Conservation (phyloP, 768 basidiomycete genomes). For the Amanita polypyramis region DNA sequence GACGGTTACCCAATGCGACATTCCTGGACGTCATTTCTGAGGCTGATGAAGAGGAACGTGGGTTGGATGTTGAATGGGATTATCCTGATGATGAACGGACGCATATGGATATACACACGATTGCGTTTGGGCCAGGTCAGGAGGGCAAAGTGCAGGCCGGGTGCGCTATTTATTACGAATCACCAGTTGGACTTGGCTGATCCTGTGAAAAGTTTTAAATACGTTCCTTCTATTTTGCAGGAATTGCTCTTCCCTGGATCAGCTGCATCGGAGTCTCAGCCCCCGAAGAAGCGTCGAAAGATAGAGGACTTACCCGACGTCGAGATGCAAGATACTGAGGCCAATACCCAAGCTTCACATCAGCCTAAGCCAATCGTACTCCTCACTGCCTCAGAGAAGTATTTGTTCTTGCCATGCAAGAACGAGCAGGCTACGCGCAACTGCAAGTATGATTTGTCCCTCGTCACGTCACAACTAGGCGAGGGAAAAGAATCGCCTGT, state of each 20-base stretch:
- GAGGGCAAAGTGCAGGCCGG: conserved; percentile 30
- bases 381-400: not conserved
- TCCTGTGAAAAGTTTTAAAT: conserved; percentile 36
- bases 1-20: conserved; percentile 27
- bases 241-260: conserved; percentile 32
- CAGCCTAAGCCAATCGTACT: not conserved
- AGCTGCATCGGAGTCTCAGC: conserved; percentile 12
- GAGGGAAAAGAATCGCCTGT: not conserved
- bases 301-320: conserved; percentile 7
- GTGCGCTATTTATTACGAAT: conserved; percentile 21
- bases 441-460: not conserved
- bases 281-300: conserved; percentile 25
- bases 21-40: conserved; percentile 31
- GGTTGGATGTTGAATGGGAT: not conserved
- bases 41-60: conserved; percentile 18
- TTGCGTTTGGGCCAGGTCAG: conserved; percentile 35
- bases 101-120: conserved; percentile 34
- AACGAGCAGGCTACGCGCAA: not conserved
- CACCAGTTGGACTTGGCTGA: not conserved
- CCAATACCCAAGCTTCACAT: not conserved
- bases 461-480: not conserved
- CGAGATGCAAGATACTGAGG: conserved; percentile 1
- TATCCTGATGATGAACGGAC: conserved; percentile 22
- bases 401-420: not conserved
- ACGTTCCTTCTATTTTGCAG: conserved; percentile 31